Conservation (phyloP, 495 filamentous ascomycete genomes). For the Talaromyces trachyspermus region DNA sequence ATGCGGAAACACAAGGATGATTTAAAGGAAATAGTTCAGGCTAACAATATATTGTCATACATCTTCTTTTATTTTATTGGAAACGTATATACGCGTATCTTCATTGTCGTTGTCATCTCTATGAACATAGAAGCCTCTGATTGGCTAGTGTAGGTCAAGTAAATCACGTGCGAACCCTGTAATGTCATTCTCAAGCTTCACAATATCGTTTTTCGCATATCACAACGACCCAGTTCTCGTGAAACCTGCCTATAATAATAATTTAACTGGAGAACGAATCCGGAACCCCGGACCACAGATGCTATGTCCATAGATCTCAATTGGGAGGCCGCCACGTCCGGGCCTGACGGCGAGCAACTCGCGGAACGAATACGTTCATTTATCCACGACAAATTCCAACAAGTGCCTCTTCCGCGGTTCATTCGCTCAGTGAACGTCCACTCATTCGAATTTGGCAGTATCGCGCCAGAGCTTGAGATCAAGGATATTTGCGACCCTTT, state of each 20-base stretch:
- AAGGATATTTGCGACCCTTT: constrained; percentile 96
- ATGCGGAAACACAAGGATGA: constrained; percentile 54
- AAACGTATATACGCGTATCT: constrained; percentile 5
- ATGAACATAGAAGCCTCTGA: not conserved
- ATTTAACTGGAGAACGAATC: not conserved
- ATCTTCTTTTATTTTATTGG: too few species aligned
- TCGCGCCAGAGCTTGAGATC: constrained; percentile 78
- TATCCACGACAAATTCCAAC: constrained; percentile 91
- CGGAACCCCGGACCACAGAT: constrained; percentile 18
- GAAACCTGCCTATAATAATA: too few species aligned
- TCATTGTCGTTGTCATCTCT: not conserved
- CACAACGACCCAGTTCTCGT: not conserved
- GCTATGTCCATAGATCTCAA: constrained; percentile 96
- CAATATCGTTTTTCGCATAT: not conserved
- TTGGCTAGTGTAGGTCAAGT: not conserved
- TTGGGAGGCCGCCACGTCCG: constrained; percentile 88
- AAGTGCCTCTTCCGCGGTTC: constrained; percentile 82
- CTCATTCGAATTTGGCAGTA: constrained; percentile 82
- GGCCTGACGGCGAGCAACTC: constrained; percentile 74
- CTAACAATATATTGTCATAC: not conserved
- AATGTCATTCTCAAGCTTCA: constrained; percentile 1
- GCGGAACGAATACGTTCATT: constrained; percentile 84
- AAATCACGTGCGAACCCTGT: not conserved
- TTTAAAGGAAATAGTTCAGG: constrained; percentile 7
- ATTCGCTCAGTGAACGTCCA: constrained; percentile 94